Evolutionary conservation across 2,329 filamentous ascomycete genomes (phyloP).

Genomic region (Nannizziopsis arthrosporioides): DNA sequence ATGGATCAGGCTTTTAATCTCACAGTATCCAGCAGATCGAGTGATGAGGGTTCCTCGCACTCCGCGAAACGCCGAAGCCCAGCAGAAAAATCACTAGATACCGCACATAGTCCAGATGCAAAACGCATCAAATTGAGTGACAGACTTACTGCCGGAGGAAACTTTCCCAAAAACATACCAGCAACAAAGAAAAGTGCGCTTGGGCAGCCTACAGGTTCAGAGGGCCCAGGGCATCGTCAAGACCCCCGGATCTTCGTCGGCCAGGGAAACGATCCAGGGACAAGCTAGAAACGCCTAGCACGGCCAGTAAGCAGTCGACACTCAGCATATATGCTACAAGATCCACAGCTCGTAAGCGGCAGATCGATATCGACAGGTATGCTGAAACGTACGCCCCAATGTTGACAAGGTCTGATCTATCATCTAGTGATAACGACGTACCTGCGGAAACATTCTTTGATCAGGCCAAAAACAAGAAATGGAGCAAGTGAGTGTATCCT

Average conservation of each 20-base stretch:
- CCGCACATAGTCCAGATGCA: conserved; percentile 2
- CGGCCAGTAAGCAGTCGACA: conserved; percentile 15
- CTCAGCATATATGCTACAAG: conserved; percentile 21
- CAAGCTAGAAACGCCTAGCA: conserved; percentile 23
- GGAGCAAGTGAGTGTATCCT: conserved; percentile 11
- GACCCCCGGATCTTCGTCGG: conserved; percentile 6
- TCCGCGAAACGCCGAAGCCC: conserved; percentile 22
- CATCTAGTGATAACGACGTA: conserved; percentile 7
- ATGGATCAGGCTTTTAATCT: conserved; percentile 21
- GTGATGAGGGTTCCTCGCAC: conserved; percentile 10
- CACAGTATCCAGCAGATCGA: not conserved
- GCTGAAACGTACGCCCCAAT: not conserved
- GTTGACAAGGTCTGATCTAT: not conserved
- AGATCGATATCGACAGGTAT: conserved; percentile 13
- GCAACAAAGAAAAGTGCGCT: not conserved
- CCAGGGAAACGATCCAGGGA: conserved; percentile 8
- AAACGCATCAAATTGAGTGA: conserved; percentile 15
- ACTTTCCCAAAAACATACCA: not conserved
- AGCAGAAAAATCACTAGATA: not conserved
- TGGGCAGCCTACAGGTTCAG: not conserved
- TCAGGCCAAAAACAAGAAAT: conserved; percentile 2
- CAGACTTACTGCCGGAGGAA: conserved; percentile 6
- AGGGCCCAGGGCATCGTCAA: not conserved
- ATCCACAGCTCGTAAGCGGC: conserved; percentile 19
- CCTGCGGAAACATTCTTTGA: conserved; percentile 1